Evolutionary conservation across 306 rosid species (phyloP).

Genomic region (Begonia peltatifolia): DNA sequence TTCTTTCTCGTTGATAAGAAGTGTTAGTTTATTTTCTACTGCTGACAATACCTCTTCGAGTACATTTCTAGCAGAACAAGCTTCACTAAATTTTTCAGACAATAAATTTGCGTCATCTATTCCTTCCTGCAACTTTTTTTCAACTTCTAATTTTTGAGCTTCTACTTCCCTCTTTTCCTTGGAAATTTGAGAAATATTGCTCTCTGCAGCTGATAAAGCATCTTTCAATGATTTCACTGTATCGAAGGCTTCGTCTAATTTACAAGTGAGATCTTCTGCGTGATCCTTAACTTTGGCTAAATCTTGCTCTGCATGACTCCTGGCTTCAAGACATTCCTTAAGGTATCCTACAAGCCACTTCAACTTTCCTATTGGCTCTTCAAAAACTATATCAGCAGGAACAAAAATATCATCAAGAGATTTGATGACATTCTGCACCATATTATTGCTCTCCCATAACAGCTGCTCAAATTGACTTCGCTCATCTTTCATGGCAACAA

Average conservation of each 20-base stretch:
- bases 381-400: slow-evolving; percentile 52
- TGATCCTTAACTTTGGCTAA: slow-evolving; percentile 41
- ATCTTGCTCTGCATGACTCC: slow-evolving; percentile 42
- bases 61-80: slow-evolving; percentile 24
- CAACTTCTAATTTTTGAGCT: slow-evolving; percentile 27
- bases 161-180: slow-evolving; percentile 58
- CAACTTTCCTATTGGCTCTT: slow-evolving; percentile 71
- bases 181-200: slow-evolving; percentile 36
- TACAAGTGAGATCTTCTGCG: slow-evolving; percentile 22
- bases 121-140: slow-evolving; percentile 51
- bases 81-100: slow-evolving; percentile 27
- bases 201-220: slow-evolving; percentile 49
- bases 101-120: slow-evolving; percentile 30
- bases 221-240: slow-evolving; percentile 41
- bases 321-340: slow-evolving; percentile 47
- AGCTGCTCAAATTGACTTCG: slow-evolving; percentile 61
- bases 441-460: slow-evolving; percentile 56
- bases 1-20: slow-evolving; percentile 53
- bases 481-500: slow-evolving; percentile 42
- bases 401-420: slow-evolving; percentile 47
- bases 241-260: slow-evolving; percentile 46
- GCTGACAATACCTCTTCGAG: slow-evolving; percentile 57
- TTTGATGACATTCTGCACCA: slow-evolving; percentile 54
- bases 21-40: slow-evolving; percentile 43
- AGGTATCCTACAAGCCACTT: slow-evolving; percentile 56